These are phyloP conservation scores for Penicillium sp. DNA, from an alignment of 2,329 filamentous ascomycete genomes.

Conservation along the genomic window DNA sequence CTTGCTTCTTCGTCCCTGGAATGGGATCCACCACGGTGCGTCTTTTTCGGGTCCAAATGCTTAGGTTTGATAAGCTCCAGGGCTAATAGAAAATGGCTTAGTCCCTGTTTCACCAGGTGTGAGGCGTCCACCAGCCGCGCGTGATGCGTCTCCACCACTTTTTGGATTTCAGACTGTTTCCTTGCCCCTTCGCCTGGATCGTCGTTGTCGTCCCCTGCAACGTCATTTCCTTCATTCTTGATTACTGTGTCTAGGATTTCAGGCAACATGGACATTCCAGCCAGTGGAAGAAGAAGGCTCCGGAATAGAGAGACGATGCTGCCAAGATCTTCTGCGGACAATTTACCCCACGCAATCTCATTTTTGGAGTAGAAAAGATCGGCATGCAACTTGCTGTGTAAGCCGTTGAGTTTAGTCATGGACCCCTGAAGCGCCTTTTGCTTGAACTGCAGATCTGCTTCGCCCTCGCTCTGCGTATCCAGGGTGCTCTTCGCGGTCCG, in stretches of 20 bases:
- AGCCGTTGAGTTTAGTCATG: conserved; percentile 50
- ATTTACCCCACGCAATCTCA: conserved; percentile 69
- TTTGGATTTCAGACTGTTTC: conserved; percentile 22
- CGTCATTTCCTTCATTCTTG: conserved; percentile 22
- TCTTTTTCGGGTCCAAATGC: conserved; percentile 37
- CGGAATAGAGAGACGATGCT: conserved; percentile 60
- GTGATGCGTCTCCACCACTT: conserved; percentile 28
- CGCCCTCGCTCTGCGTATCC: conserved; percentile 8
- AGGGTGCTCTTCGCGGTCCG: conserved; percentile 17
- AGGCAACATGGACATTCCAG: conserved; percentile 67
- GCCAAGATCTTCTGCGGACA: conserved; percentile 65
- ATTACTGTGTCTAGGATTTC: conserved; percentile 59
- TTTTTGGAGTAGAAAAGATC: conserved; percentile 71
- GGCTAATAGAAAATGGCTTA: conserved; percentile 61
- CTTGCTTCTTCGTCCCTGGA: conserved; percentile 51
- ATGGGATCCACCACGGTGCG: conserved; percentile 32
- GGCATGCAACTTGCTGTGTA: conserved; percentile 64
- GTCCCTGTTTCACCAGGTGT: conserved; percentile 58
- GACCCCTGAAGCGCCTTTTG: conserved; percentile 30
- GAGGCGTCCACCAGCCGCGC: conserved; percentile 60
- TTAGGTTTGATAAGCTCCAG: conserved; percentile 44
- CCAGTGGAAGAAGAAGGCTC: conserved; percentile 62
- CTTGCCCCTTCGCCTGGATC: conserved; percentile 8
- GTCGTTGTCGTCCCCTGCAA: not conserved
- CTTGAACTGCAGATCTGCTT: conserved; percentile 14